Evolutionary conservation across 305 asterid genomes (phyloP), one percentile per base, ranked within the genome.

Genomic region (Rubia occidens): DNA sequence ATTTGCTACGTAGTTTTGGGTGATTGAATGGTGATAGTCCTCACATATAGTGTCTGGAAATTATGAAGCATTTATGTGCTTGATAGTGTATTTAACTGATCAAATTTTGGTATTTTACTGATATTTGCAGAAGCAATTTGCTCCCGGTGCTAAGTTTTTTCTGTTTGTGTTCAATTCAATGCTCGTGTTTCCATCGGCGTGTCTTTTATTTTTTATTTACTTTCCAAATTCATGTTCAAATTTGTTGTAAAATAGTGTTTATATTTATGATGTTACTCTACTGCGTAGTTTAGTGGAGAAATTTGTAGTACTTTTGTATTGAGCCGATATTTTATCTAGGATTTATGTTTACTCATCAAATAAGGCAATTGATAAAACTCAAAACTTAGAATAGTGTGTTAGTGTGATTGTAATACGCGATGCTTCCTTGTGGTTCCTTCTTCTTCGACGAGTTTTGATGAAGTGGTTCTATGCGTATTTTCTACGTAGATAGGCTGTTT

Each of bases 401-500:
- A 17, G 1, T 56, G 29, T 20, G 17, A 40, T 65, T 66, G 18
- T 74, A 69, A 72, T 54, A 39, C 59, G 62, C 58, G 47, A 55
- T 69, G 42, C 71, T 79, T 73, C 70, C 68, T 76, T 64, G 13
- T 84, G 95, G 95, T 90, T 97, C 99, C 29, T 26, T 26, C 99
- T 76, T 88, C 98, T 64, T 97, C 98, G 55, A 85, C 88, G 69
- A 85, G 95, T 63, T 93, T 90, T 43, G 95, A 93, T 72, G 97
- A 93, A 82, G 98, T 93, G 77, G 90, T 93, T 51, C 92, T 85
- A 47, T 90, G 98, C 85, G 88, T 93, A 75, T 93, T 88, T 80
- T 97, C 80, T 93, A 93, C 81, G 87, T 94, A 74, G 98, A 94
- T 79, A 81, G 97, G 78, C 91, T 94, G 68, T 90, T 94, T 81